Base-by-base conservation (phyloP, 257 asterid species). In the Ilex asprella region DNA sequence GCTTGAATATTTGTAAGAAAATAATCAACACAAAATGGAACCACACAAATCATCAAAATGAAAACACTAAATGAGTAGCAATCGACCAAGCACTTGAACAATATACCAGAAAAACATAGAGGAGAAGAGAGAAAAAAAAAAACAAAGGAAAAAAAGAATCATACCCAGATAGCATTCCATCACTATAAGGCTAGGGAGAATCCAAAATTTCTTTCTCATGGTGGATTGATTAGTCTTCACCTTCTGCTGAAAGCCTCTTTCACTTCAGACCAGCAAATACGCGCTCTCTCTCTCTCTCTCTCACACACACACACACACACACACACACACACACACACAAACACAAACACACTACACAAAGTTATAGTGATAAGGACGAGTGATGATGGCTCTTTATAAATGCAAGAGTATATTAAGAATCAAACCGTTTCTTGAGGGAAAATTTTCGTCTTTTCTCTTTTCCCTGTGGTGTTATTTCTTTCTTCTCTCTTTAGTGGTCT, bases 401-500 rank as follows among this genome's bases (percentile, higher is more conserved):
- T 72, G 68, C 52, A 12, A 31, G 12, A 59, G 55, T 49, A 67
- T 1, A 3, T 12, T 61, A 59, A 62, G 81, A 78, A 82, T 72
- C 80, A 70, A 46, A 39, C 58, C 63, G 63, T 79, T 79, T 71
- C 85, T 76, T 79, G 61, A 55, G 62, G 49, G n/a, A n/a, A 68
- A 76, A 67, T 71, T 73, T 68, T 68, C 68, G 65, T 47, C 35
- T 30, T 64, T 66, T 54, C 51, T 55, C 51, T 53, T 39, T 60
- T 31, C 56, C 30, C 30, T 55, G 27, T 55, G 27, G 35, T n/a
- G 46, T 44, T 49, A 32, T 43, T 15, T 51, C 39, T 65, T 70
- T 51, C 47, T 35, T 13, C 29, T 39, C 12, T 53, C 69, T 68
- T 74, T 64, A 15, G 13, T 59, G 65, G n/a, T 65, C 59, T 60